Base-by-base conservation (phyloP, 2,329 filamentous ascomycete genomes). In the Cladosporium halotolerans region DNA sequence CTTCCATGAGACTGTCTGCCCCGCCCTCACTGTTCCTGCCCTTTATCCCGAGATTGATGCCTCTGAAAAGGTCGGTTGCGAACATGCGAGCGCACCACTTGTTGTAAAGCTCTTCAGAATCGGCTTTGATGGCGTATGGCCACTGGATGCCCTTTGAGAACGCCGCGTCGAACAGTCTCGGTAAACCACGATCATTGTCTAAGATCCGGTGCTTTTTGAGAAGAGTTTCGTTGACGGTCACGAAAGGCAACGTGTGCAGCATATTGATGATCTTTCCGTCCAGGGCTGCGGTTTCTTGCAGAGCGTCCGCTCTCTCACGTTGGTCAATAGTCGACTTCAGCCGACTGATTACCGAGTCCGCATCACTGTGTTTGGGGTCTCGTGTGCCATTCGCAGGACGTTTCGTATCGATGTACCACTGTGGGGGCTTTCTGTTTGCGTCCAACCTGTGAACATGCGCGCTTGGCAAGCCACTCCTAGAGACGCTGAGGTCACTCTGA, bases 121-220 rank as follows among this genome's bases (percentile, higher is more conserved):
- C 77, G 0, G 72, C 71, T 14, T 65, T 62, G 9, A 81, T 66
- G 54, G 80, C 76, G 51, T 60, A 70, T 0, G 77, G 77, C 38
- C 73, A 76, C 0, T 60, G 14, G 5, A 66, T 56, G 9, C 55
- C 56, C 1, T 55, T 56, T 4, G 55, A 53, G 19, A 57, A 58
- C 4, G 55, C 31, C 1, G 57, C 38, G 13, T 63, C 62, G 57
- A 78, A 76, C 9, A 79, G 70, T 0, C 65, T 63, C 0, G 69
- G 67, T 0, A 79, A 61, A 0, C 75, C 74, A 36, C 55, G 55
- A 3, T 63, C 56, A 28, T 70, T 62, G 32, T 67, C 56, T 0
- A 76, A 62, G 47, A 76, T 70, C 1, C 63, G 58, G 1, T 64
- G 61, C 40, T 66, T 67, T 2, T 66, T 63, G 1, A 75, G 49